A percentile compares a stretch with the other conserved stretches of the same genome.
Conservation (phyloP, 78 protist species). For the Guillardia theta region DNA sequence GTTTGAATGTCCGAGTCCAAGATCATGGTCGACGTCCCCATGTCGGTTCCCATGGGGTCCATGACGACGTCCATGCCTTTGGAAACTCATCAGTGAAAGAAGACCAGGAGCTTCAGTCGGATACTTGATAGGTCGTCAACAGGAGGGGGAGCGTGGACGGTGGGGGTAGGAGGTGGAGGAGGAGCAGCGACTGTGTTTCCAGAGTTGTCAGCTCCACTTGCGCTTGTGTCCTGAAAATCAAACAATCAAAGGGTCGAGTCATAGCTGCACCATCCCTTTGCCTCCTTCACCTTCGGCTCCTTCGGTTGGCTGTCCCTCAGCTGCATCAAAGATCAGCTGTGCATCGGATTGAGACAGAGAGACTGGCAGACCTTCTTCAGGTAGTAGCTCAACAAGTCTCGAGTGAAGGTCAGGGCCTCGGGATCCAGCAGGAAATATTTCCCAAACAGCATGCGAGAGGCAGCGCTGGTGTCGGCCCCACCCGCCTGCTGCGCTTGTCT, state of each 20-base stretch:
- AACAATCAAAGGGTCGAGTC: too few relatives aligned
- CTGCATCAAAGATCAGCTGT: background rate
- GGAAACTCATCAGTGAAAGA: too few relatives aligned
- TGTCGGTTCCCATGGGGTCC: too few relatives aligned
- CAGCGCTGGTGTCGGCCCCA: background rate
- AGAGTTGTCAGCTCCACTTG: too few relatives aligned
- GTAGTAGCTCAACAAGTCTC: background rate
- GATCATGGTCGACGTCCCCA: too few relatives aligned
- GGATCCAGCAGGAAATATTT: background rate
- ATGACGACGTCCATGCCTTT: too few relatives aligned
- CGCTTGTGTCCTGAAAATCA: too few relatives aligned
- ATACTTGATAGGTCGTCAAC: background rate
- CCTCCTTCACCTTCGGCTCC: too few relatives aligned
- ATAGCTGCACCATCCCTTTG: background rate
- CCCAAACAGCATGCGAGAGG: background rate
- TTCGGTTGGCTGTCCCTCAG: background rate
- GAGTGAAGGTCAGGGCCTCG: background rate
- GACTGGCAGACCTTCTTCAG: background rate
- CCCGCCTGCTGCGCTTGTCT: background rate
- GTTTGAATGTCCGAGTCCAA: too few relatives aligned
- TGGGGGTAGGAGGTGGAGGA: background rate
- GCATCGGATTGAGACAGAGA: background rate
- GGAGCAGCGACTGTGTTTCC: background rate
- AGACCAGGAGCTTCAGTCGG: too few relatives aligned
- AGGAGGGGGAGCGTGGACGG: background rate